Evolutionary conservation across 371 early-diverging fungal genomes (phyloP), one percentile per base, ranked within the genome.

Genomic region (Phascolomyces articulosus): DNA sequence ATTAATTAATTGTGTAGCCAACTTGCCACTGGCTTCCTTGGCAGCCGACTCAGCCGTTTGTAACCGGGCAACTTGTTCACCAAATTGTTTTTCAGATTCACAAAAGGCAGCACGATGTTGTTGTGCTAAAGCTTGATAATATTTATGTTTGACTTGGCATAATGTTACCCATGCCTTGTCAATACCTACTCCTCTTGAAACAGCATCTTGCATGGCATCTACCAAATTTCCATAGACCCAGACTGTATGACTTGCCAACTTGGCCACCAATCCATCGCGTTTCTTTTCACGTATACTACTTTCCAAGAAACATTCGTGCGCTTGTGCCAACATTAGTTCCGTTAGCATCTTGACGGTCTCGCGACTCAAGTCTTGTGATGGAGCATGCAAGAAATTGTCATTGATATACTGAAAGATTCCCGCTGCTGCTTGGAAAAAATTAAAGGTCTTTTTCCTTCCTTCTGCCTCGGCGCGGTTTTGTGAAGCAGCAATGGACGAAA

Each of bases 371-470:
- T 98, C 98, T 16, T 89, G 83, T 2, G 95, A 93, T 0, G 98
- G 98, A 9, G 98, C 95, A 68, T 98, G 98, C 54, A 97, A 76
- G 78, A 98, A 97, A 76, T 96, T 97, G 65, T 98, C 96, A 71
- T 93, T 96, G 77, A 98, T 97, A 75, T 91, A 96, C 59, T 89
- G 81, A 82, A 94, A 96, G 68, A 95, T 85, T n/a, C 95, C 96
- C 20, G 98, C 97, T 2, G 96, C 90, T 15, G 91, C 90, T 76
- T 97, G 97, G 63, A 96, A 93, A 71, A 90, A 93, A 73, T 93
- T 90, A 73, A 87, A 96, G 0, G 94, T 89, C 38, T 82, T 78
- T 77, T 93, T 94, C 48, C 92, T 82, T 0, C 93, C 95, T 21
- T 86, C 85, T 1, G 87, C 75, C 60, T 93, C 94, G 7, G 85